A percentile compares a stretch with the other conserved stretches of the same genome.
These are phyloP conservation scores for Phytophthora kernoviae DNA, from an alignment of 352 stramenopile genomes.

Conservation along the genomic window DNA sequence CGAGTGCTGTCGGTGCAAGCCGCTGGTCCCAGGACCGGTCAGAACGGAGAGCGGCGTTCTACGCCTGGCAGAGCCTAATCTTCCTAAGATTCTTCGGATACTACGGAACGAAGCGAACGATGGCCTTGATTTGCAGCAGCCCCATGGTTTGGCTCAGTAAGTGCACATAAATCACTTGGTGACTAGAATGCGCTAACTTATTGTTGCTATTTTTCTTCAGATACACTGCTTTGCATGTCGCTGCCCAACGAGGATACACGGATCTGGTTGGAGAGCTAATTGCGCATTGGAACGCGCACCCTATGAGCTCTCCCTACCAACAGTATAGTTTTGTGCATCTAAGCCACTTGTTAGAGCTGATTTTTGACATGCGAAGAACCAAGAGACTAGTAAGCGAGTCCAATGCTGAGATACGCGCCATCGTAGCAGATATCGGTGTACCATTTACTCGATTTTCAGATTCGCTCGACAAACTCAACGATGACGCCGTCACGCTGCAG, in stretches of 20 bases:
- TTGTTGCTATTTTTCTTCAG: conserved; percentile 22
- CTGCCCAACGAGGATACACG: conserved; percentile 74
- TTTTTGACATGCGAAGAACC: conserved; percentile 55
- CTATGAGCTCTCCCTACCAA: conserved; percentile 66
- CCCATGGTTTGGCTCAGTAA: conserved; percentile 66
- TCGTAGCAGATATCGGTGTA: conserved; percentile 59
- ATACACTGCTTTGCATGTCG: conserved; percentile 59
- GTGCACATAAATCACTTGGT: conserved; percentile 4
- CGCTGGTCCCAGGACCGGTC: conserved; percentile 53
- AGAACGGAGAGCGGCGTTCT: conserved; percentile 65
- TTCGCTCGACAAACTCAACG: conserved; percentile 64
- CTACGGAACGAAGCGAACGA: conserved; percentile 59
- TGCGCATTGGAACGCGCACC: conserved; percentile 57
- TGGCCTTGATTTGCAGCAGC: conserved; percentile 66
- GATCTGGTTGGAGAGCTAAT: conserved; percentile 68
- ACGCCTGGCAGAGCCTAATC: conserved; percentile 66
- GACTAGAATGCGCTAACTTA: not conserved
- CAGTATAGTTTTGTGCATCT: conserved; percentile 68
- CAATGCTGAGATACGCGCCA: conserved; percentile 53
- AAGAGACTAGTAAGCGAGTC: conserved; percentile 67
- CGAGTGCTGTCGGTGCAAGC: conserved; percentile 73
- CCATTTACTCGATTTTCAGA: conserved; percentile 70
- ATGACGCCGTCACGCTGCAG: conserved; percentile 55
- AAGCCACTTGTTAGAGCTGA: conserved; percentile 44
- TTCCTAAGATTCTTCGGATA: conserved; percentile 67